A percentile compares a stretch with the other conserved stretches of the same genome.
These are phyloP conservation scores for Thecaphora frezii DNA, from an alignment of 1,284 basidiomycete genomes.

Conservation along the genomic window DNA sequence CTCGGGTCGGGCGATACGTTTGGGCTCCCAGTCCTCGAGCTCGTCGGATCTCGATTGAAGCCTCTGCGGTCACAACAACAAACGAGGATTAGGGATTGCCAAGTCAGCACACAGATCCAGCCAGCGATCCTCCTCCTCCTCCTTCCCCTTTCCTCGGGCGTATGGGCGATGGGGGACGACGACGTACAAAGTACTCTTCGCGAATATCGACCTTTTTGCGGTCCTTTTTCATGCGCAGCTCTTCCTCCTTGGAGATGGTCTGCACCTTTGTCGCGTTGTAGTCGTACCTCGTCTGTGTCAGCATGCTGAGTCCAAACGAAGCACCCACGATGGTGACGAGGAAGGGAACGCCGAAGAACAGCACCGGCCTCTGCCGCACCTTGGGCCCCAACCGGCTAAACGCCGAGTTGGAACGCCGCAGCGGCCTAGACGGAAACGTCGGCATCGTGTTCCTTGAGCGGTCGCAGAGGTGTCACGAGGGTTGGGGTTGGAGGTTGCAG, in stretches of 20 bases:
- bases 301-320: constrained; percentile 78
- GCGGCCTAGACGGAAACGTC: constrained; percentile 35
- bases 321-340: constrained; percentile 79
- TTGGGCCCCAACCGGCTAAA: constrained; percentile 22
- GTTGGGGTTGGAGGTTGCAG: too few species aligned
- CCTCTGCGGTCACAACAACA: constrained; percentile 20
- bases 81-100: too few species aligned
- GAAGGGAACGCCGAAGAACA: constrained; percentile 82
- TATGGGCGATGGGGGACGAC: background rate
- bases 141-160: too few species aligned
- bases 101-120: too few species aligned
- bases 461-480: too few species aligned
- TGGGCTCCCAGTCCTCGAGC: constrained; percentile 84
- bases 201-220: constrained; percentile 86
- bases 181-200: constrained; percentile 79
- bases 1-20: constrained; percentile 76
- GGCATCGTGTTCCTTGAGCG: constrained; percentile 18
- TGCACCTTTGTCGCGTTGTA: constrained; percentile 77
- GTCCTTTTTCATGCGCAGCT: constrained; percentile 75
- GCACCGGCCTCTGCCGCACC: constrained; percentile 61
- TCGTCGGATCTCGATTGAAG: constrained; percentile 67
- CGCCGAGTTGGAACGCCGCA: constrained; percentile 21
- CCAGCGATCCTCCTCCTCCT: too few species aligned
- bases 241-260: constrained; percentile 77
- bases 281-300: constrained; percentile 91